Evolutionary conservation across 2,329 filamentous ascomycete genomes (phyloP), one percentile per base, ranked within the genome.

Genomic region (Fusarium buharicum): DNA sequence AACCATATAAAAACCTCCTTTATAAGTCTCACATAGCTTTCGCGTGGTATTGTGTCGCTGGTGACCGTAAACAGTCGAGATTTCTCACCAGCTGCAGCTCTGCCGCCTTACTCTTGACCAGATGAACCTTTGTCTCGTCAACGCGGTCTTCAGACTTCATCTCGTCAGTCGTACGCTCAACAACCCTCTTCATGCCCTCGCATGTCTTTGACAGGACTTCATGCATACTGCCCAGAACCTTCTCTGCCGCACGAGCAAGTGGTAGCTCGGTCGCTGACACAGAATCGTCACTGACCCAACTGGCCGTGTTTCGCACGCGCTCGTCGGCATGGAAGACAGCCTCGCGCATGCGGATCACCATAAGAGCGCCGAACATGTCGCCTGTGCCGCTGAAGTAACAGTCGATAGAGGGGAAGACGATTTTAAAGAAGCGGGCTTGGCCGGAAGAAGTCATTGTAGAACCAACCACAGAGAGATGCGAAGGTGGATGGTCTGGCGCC

Each of bases 331-430:
- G 44, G 41, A 60, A 66, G 2, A 92, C 90, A 22, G 92, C 93
- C 79, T 98, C 92, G 55, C 94, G 89, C 72, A 99, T 87, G 27
- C 94, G 88, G 36, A 91, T 91, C 2, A 97, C 87, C 73, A 92
- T 93, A 40, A 99, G 83, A 8, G 94, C 94, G 27, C 93, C 94
- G 73, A 99, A 98, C 94, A 99, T 97, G 79, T 99, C 95, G 41
- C 95, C 95, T 0, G 96, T 98, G 36, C 95, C 95, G 69, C 90
- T 93, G 78, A 98, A 99, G 82, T 95, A 97, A 77, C 93, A 91
- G 73, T 97, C 91, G 57, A 97, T 88, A 24, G 90, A 86, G 0
- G 94, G 93, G 53, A 97, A 92, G 52, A 90, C 87, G 70, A 98
- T 89, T 70, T 90, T 88, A 82, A 98, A 99, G 48, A 94, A 84